A percentile compares a stretch with the other conserved stretches of the same genome.
These are phyloP conservation scores for Proliferodiscus dingleyae DNA, from an alignment of 2,329 filamentous ascomycete species.

Conservation along the genomic window DNA sequence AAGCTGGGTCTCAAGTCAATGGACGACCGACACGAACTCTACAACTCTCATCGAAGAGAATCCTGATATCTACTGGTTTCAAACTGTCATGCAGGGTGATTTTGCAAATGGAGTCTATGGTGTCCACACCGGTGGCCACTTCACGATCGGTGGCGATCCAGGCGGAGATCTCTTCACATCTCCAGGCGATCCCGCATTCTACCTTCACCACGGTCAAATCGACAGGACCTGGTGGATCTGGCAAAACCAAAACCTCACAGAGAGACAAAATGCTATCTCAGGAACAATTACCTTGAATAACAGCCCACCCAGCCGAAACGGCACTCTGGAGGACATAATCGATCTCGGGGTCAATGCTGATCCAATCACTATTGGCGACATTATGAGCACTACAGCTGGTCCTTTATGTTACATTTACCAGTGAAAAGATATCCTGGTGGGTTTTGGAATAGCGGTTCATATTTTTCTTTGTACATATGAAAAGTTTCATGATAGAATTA, in stretches of 20 bases:
- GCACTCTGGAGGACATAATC: slow-evolving; percentile 37
- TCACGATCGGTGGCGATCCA: slow-evolving; percentile 41
- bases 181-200: slow-evolving; percentile 43
- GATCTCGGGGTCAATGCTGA: slow-evolving; percentile 25
- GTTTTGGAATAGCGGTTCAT: no score
- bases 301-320: slow-evolving; percentile 37
- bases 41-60: slow-evolving; percentile 36
- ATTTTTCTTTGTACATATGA: not conserved
- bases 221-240: slow-evolving; percentile 46
- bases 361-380: slow-evolving; percentile 30
- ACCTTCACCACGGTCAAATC: slow-evolving; percentile 42
- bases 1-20: slow-evolving; percentile 33
- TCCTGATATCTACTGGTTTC: slow-evolving; percentile 38
- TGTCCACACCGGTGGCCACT: slow-evolving; percentile 39
- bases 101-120: slow-evolving; percentile 32
- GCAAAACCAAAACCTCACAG: slow-evolving; percentile 41
- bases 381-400: slow-evolving; percentile 39
- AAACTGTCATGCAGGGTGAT: slow-evolving; percentile 42
- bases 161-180: slow-evolving; percentile 41
- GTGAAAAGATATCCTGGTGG: slow-evolving; percentile 14
- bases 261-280: slow-evolving; percentile 25
- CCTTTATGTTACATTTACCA: slow-evolving; percentile 44
- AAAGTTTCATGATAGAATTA: not conserved
- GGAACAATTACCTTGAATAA: slow-evolving; percentile 41
- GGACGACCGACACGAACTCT: slow-evolving; percentile 34